Evolutionary conservation across 2,329 filamentous ascomycete genomes (phyloP).

Genomic region (Didymellaceae sp.): DNA sequence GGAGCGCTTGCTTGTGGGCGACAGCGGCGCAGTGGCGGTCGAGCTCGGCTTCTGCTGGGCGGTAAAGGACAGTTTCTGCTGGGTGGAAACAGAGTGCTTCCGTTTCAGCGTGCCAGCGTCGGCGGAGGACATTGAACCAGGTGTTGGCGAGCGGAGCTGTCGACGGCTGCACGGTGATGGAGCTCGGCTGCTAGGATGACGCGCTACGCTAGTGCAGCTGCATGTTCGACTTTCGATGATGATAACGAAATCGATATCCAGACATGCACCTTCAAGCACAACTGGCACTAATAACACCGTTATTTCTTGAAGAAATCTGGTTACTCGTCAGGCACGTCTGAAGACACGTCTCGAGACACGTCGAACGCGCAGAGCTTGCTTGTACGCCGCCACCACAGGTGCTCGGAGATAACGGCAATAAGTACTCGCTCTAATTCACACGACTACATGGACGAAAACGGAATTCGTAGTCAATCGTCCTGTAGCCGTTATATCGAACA

Average conservation of each 20-base stretch:
- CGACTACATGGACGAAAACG: too few species aligned
- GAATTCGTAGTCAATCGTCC: too few species aligned
- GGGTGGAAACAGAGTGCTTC: conserved; percentile 46
- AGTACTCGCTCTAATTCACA: neutral
- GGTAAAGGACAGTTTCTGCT: conserved; percentile 47
- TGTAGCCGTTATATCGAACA: too few species aligned
- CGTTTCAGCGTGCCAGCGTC: conserved; percentile 43
- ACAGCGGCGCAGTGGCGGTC: conserved; percentile 32
- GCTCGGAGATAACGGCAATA: conserved; percentile 11
- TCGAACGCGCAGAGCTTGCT: too few species aligned
- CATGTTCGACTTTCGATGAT: conserved; percentile 12
- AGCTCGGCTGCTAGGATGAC: conserved; percentile 33
- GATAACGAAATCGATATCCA: conserved; percentile 13
- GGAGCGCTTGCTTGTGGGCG: conserved; percentile 41
- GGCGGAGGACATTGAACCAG: conserved; percentile 42
- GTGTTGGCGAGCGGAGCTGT: conserved; percentile 24
- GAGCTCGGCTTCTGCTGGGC: conserved; percentile 44
- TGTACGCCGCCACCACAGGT: too few species aligned
- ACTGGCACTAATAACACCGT: too few species aligned
- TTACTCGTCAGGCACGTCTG: too few species aligned
- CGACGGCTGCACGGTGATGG: conserved; percentile 24
- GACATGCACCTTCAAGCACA: too few species aligned
- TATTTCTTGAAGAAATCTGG: too few species aligned
- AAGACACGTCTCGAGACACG: too few species aligned
- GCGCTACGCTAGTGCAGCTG: conserved; percentile 26